Base-by-base conservation (phyloP, 2,329 filamentous ascomycete genomes). In the Triangularia setosa region DNA sequence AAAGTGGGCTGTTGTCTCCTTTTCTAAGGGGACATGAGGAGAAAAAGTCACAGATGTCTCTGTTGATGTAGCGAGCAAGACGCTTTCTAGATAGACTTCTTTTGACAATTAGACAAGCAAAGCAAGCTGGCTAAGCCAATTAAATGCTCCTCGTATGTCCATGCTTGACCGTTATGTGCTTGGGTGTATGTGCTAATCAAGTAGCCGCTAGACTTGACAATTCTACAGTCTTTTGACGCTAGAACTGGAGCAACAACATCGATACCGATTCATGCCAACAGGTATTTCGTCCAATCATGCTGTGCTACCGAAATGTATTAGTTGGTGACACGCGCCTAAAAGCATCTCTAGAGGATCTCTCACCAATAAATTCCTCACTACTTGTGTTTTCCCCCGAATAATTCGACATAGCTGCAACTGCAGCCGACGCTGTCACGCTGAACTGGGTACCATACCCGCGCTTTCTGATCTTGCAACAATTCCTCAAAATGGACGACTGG, bases 1-100 rank as follows among this genome's bases (percentile, higher is more conserved):
- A 52, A 97, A 97, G 78, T 98, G 92, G 91, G 94, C 94, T 5
- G 92, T 98, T n/a, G 88, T 96, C 4, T 93, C 91, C 28, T 92
- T 93, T 72, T 92, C 84, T 55, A 84, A 89, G 70, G 90, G 90
- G 8, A 44, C 61, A 1, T 73, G 56, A 71, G 18, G 8, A 21
- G 8, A 5, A 18, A 18, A 9, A 21, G 8, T 21, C 40, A 21
- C 18, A n/a, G 40, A 21, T 48, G 8, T 48, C 5, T 21, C n/a
- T 48, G 40, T 48, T 21, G 40, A 48, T 48, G n/a, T 21, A 48
- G 40, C n/a, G n/a, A 48, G 40, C 40, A 48, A 48, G 40, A 9
- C 40, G 8, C 40, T 9, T 48, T 9, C 40, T 48, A 48, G 40
- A 48, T 9, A 18, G 18, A 4, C 14, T 9, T 6, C 4, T 48